phyloP scores from a whole-genome alignment of 805 yeast species.

The Hanseniaspora guilliermondii region DNA sequence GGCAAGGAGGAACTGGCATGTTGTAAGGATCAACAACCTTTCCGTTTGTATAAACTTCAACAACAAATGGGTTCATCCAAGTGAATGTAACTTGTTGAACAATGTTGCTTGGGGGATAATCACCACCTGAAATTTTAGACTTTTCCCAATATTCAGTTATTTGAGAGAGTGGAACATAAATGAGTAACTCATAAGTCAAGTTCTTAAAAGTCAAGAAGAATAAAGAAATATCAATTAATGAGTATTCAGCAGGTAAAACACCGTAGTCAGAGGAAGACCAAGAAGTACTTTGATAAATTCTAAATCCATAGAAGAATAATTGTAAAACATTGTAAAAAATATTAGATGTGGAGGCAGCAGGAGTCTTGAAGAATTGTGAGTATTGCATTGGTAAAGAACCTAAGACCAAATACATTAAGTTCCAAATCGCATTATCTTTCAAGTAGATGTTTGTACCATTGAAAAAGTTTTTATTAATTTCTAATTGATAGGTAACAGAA shows the following conservation, averaged over 20 bases:
- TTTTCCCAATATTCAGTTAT: constrained; percentile 28
- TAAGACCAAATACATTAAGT: constrained; percentile 18
- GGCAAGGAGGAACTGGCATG: constrained; percentile 33
- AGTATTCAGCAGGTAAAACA: constrained; percentile 17
- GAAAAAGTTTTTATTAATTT: not conserved
- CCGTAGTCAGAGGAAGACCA: constrained; percentile 18
- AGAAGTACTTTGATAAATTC: constrained; percentile 21
- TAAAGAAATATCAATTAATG: constrained; percentile 23
- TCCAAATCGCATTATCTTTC: constrained; percentile 14
- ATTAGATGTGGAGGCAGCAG: constrained; percentile 23
- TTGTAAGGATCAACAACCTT: constrained; percentile 32
- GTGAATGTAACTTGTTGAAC: constrained; percentile 33
- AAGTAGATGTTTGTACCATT: not conserved
- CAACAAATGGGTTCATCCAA: constrained; percentile 38
- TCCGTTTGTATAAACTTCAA: constrained; percentile 30
- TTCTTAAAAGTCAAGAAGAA: constrained; percentile 27
- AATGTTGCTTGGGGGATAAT: constrained; percentile 23
- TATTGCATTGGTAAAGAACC: constrained; percentile 24
- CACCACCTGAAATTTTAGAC: constrained; percentile 17
- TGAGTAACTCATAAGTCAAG: constrained; percentile 31
- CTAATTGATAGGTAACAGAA: constrained; percentile 2
- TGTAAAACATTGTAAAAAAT: constrained; percentile 23
- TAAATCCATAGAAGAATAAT: constrained; percentile 17
- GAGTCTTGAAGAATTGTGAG: constrained; percentile 23
- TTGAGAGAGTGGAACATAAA: constrained; percentile 31